phyloP scores from a whole-genome alignment of 768 basidiomycete genomes.

The Melanogaster broomeanus region DNA sequence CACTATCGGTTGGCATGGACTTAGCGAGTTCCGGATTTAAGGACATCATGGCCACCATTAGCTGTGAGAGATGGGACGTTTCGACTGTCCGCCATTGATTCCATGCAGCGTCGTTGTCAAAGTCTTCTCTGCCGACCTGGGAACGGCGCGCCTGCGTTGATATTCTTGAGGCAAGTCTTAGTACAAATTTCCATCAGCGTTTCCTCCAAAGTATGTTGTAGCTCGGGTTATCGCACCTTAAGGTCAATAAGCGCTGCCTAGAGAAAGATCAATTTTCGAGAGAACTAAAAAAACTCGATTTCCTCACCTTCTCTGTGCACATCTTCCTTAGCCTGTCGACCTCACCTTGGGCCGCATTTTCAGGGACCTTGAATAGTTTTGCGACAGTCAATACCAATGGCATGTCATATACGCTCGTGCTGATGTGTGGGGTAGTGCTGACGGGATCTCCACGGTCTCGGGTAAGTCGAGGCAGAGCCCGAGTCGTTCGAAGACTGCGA shows the following conservation, averaged over 20 bases:
- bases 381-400: conserved; percentile 69
- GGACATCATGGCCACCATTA: conserved; percentile 85
- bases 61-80: conserved; percentile 80
- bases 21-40: conserved; percentile 86
- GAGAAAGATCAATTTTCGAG: conserved; percentile 4
- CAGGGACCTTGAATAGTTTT: conserved; percentile 71
- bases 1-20: conserved; percentile 59
- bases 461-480: conserved; percentile 58
- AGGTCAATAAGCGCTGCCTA: conserved; percentile 86
- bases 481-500: conserved; percentile 66
- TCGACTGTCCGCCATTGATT: conserved; percentile 81
- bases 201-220: neutral
- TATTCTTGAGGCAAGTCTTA: conserved; percentile 89
- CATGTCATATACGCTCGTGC: conserved; percentile 70
- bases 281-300: neutral
- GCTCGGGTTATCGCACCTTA: conserved; percentile 52
- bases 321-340: conserved; percentile 62
- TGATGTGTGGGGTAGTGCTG: conserved; percentile 36
- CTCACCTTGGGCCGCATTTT: conserved; percentile 68
- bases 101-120: conserved; percentile 81
- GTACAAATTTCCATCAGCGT: conserved; percentile 8
- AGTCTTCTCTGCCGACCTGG: conserved; percentile 88
- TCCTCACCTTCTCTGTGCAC: conserved; percentile 74
- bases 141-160: conserved; percentile 80
- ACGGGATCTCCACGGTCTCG: conserved; percentile 56